A percentile compares a stretch with the other conserved stretches of the same genome.
These are phyloP conservation scores for Zasmidium citrigriseum DNA, from an alignment of 2,329 filamentous ascomycete species.

Conservation along the genomic window DNA sequence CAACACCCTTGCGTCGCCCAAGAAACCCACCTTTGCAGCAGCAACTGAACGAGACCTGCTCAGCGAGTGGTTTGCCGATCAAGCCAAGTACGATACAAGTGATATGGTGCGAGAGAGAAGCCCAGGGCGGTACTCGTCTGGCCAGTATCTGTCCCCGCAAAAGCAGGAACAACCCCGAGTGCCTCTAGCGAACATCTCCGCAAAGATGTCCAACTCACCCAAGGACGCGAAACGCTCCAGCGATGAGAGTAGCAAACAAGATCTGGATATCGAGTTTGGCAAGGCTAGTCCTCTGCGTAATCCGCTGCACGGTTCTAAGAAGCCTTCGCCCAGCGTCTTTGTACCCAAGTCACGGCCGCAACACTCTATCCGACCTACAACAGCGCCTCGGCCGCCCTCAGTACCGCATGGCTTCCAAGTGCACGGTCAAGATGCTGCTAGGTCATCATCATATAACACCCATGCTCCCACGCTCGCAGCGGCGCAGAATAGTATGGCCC, in stretches of 20 bases:
- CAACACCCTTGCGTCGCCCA: slow-evolving; percentile 22
- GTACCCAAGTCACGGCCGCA: slow-evolving; percentile 25
- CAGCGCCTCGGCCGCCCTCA: slow-evolving; percentile 6
- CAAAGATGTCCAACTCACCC: slow-evolving; percentile 32
- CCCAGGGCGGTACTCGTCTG: slow-evolving; percentile 21
- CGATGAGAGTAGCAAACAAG: slow-evolving; percentile 18
- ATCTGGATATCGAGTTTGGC: slow-evolving; percentile 54
- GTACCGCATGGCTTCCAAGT: not conserved
- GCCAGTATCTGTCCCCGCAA: slow-evolving; percentile 21
- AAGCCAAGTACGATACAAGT: not conserved
- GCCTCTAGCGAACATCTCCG: slow-evolving; percentile 34
- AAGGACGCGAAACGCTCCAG: slow-evolving; percentile 14
- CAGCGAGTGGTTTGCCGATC: slow-evolving; percentile 6
- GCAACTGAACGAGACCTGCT: not conserved
- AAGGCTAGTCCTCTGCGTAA: slow-evolving; percentile 59
- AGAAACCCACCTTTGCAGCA: slow-evolving; percentile 14
- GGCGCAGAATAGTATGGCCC: slow-evolving; percentile 5
- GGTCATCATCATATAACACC: not conserved
- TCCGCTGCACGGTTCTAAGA: slow-evolving; percentile 33
- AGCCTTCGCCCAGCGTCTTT: slow-evolving; percentile 29
- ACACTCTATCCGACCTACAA: slow-evolving; percentile 14
- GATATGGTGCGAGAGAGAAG: slow-evolving; percentile 26
- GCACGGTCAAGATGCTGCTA: not conserved
- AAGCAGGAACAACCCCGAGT: slow-evolving; percentile 19
- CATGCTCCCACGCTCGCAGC: not conserved